A percentile compares a stretch with the other conserved stretches of the same genome.
phyloP scores from a whole-genome alignment of 257 asterid genomes.

The Lithospermum erythrorhizon region DNA sequence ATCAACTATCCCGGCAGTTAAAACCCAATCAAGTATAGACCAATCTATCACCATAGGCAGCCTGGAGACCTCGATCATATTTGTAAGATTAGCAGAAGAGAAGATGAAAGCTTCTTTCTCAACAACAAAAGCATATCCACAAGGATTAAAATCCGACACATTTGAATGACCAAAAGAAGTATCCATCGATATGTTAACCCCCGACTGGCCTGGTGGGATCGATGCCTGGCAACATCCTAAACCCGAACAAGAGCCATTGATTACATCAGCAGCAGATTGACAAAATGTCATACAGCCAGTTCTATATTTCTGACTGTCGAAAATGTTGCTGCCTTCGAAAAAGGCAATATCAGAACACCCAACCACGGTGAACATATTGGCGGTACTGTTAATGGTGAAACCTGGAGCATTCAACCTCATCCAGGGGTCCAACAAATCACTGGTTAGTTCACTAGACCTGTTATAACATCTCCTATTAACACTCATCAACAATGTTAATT shows the following conservation, averaged over 20 bases:
- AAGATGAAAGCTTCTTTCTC: not conserved
- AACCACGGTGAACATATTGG: not conserved
- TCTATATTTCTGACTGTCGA: not conserved
- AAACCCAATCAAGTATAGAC: not conserved
- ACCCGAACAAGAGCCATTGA: not conserved
- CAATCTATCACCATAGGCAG: not conserved
- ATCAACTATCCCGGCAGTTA: not conserved
- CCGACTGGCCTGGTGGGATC: not conserved
- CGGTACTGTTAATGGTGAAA: not conserved
- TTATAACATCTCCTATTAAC: not conserved
- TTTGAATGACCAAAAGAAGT: not conserved
- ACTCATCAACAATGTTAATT: not conserved
- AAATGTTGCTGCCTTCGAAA: not conserved
- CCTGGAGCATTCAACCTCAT: not conserved
- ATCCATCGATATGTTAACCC: not conserved
- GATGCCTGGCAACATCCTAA: not conserved
- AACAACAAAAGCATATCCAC: not conserved
- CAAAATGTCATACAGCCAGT: not conserved
- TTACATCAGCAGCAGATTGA: not conserved
- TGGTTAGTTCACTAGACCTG: not conserved
- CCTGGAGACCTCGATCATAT: not conserved
- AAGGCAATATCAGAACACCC: not conserved
- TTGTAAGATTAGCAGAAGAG: not conserved
- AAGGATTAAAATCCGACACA: not conserved
- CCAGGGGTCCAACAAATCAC: not conserved